Evolutionary conservation across 78 protist species (phyloP).

Genomic region (Dictyostelium firmibasis): DNA sequence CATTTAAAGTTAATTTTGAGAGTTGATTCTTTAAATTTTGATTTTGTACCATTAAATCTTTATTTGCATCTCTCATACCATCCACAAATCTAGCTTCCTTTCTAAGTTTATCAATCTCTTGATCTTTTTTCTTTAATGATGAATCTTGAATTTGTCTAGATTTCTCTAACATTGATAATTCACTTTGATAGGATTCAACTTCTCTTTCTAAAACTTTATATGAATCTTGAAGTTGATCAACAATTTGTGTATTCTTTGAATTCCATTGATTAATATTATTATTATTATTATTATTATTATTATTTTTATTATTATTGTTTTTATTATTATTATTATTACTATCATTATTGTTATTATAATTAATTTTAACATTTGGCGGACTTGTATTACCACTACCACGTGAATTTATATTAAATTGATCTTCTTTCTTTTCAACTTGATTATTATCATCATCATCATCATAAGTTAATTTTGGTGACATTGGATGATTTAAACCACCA

Average conservation of each 20-base stretch:
- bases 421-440: not conserved
- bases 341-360: not conserved
- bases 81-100: slow-evolving; percentile 49
- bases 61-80: slow-evolving; percentile 73
- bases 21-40: slow-evolving; percentile 29
- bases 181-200: slow-evolving; percentile 30
- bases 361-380: not conserved
- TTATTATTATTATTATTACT: not conserved
- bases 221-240: slow-evolving; percentile 41
- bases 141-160: slow-evolving; percentile 5
- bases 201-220: slow-evolving; percentile 46
- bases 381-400: not conserved
- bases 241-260: slow-evolving; percentile 21
- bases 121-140: slow-evolving; percentile 32
- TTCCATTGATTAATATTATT: not conserved
- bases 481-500: slow-evolving; percentile 70
- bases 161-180: slow-evolving; percentile 36
- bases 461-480: slow-evolving; percentile 56
- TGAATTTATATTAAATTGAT: not conserved
- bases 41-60: slow-evolving; percentile 67
- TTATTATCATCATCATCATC: slow-evolving; percentile 4
- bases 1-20: slow-evolving; percentile 4
- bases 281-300: not conserved
- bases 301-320: not conserved
- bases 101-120: slow-evolving; percentile 36